Percentiles rank a stretch among this genome's conserved stretches.
These are phyloP conservation scores for Starmerella kuoi DNA, from an alignment of 805 yeast genomes.

Conservation along the genomic window DNA sequence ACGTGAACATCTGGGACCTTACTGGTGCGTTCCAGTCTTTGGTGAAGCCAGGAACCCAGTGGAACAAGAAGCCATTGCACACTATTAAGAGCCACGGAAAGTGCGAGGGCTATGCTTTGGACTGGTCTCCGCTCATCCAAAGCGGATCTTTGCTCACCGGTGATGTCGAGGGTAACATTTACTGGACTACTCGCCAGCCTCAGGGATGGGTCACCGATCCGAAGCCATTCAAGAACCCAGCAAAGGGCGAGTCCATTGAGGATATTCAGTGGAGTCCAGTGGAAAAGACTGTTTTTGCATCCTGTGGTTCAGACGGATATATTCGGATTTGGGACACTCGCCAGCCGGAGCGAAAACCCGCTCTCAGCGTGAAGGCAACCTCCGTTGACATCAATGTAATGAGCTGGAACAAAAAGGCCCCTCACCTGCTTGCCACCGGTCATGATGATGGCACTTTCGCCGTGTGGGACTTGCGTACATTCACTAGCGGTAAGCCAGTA, in stretches of 20 bases:
- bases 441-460: constrained; percentile 97
- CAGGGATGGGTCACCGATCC: constrained; percentile 75
- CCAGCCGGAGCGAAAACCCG: constrained; percentile 83
- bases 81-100: constrained; percentile 77
- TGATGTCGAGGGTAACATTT: constrained; percentile 75
- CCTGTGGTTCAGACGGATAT: constrained; percentile 84
- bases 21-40: constrained; percentile 70
- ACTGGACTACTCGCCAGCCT: constrained; percentile 62
- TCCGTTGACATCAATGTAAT: constrained; percentile 81
- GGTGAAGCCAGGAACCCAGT: constrained; percentile 72
- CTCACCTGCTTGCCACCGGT: constrained; percentile 83
- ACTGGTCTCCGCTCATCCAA: constrained; percentile 81
- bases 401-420: constrained; percentile 84
- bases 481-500: constrained; percentile 65
- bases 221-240: constrained; percentile 46
- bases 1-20: constrained; percentile 72
- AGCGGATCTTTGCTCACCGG: constrained; percentile 81
- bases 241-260: constrained; percentile 61
- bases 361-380: constrained; percentile 71
- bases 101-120: constrained; percentile 95
- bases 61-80: constrained; percentile 74
- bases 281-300: constrained; percentile 89
- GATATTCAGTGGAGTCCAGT: constrained; percentile 94
- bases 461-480: constrained; percentile 90
- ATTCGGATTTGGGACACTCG: constrained; percentile 95